phyloP scores from a whole-genome alignment of 495 filamentous ascomycete species.

The Aspergillus egyptiacus region DNA sequence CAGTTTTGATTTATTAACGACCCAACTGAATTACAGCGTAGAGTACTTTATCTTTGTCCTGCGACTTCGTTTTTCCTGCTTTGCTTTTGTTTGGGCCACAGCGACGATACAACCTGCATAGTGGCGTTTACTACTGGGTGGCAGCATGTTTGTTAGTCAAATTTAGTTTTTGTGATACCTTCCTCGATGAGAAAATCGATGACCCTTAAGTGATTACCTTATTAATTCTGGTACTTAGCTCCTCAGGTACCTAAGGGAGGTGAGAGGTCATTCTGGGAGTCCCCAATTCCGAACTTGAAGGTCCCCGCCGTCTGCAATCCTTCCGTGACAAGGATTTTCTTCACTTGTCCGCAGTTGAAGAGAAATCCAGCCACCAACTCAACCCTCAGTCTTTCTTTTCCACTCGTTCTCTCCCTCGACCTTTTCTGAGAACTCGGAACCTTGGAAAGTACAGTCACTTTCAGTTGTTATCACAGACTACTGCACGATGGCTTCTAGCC shows the following conservation, averaged over 20 bases:
- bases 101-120: conserved; percentile 12
- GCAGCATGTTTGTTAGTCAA: conserved; percentile 3
- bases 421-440: no score
- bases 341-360: background rate
- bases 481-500: background rate
- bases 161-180: no score
- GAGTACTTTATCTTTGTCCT: background rate
- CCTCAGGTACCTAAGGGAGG: no score
- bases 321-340: conserved; percentile 4
- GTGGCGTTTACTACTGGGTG: conserved; percentile 14
- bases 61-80: conserved; percentile 1
- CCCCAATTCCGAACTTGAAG: no score
- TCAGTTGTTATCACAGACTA: conserved; percentile 5
- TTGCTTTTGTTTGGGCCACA: background rate
- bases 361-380: background rate
- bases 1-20: no score
- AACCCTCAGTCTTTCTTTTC: background rate
- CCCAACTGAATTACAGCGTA: background rate
- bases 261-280: no score
- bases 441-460: no score
- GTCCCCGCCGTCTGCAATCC: background rate
- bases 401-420: background rate
- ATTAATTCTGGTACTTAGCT: no score
- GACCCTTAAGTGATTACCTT: no score
- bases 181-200: no score